Evolutionary conservation across 2,329 filamentous ascomycete genomes (phyloP), one percentile per base, ranked within the genome.

Genomic region (Claviceps sorghi): DNA sequence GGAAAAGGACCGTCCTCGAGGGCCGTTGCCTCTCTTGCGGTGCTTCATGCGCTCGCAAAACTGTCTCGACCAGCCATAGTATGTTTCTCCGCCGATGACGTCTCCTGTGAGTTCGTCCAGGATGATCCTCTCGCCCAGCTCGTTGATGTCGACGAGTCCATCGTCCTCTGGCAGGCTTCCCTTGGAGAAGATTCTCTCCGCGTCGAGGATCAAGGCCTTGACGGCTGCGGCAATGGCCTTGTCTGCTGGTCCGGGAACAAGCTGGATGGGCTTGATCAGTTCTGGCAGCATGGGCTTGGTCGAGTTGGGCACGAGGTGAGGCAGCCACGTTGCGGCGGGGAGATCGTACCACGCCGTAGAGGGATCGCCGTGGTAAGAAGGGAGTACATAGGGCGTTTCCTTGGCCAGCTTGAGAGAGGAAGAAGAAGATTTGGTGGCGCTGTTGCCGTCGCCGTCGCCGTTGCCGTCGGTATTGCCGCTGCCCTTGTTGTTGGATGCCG

Each of bases 21-120:
- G 10, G 52, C 54, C 40, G 54, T 55, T 17, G 51, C 50, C 2
- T 45, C 64, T 69, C 30, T 64, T 67, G 40, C 77, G 72, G 49
- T 73, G 69, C 67, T 84, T 88, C 84, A 93, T 93, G 61, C 84
- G 86, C 58, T 87, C 75, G 63, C 87, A 94, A 59, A 95, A 93
- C 1, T 73, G 72, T 41, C 79, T 77, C 5, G 88, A 91, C 89
- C 89, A 95, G 55, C 88, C 89, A 63, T 94, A 94, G 65, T 94
- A 94, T 1, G 85, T 87, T 56, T 87, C 82, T 1, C 82, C 83
- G 7, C 75, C 73, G 7, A 82, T 64, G 2, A 83, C 68, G 2
- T 84, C 79, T 0, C 82, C 82, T 0, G 79, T 84, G n/a, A 79
- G 69, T 58, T 83, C 79, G 58, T 88, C 81, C 2, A 79, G 65